Evolutionary conservation across 176 grass and related monocot species (phyloP).

Genomic region (Thinopyrum elongatum): DNA sequence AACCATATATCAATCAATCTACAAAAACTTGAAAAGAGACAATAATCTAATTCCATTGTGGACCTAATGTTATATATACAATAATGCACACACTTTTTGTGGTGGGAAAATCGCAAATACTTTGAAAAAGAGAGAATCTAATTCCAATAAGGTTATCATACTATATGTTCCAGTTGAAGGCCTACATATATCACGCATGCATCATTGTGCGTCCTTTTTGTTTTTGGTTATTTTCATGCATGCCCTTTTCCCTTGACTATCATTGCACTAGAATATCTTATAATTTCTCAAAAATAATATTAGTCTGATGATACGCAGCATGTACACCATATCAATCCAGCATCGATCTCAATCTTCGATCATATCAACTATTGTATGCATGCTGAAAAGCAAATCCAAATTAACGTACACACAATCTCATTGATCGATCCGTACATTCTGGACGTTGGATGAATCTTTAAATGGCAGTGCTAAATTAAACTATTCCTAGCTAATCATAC

Average conservation of each 20-base stretch:
- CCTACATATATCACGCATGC: neutral
- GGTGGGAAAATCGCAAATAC: too few relatives aligned
- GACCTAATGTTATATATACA: too few relatives aligned
- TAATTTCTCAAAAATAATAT: too few relatives aligned
- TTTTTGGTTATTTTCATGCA: neutral
- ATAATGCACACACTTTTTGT: too few relatives aligned
- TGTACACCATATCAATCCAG: neutral
- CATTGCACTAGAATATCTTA: neutral
- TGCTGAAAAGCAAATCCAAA: neutral
- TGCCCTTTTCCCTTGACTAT: constrained; percentile 7
- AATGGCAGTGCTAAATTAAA: neutral
- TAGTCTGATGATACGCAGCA: constrained; percentile 1
- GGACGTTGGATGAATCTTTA: neutral
- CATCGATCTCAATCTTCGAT: neutral
- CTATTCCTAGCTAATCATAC: neutral
- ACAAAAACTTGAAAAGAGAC: too few relatives aligned
- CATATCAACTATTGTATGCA: neutral
- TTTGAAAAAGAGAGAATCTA: too few relatives aligned
- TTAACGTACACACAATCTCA: neutral
- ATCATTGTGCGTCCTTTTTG: neutral
- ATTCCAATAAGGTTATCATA: too few relatives aligned
- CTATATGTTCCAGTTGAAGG: too few relatives aligned
- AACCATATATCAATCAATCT: too few relatives aligned
- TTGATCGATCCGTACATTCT: neutral
- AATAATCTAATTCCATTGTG: too few relatives aligned